Base-by-base conservation (phyloP, 805 yeast species). In the Wickerhamomyces chambardii region DNA sequence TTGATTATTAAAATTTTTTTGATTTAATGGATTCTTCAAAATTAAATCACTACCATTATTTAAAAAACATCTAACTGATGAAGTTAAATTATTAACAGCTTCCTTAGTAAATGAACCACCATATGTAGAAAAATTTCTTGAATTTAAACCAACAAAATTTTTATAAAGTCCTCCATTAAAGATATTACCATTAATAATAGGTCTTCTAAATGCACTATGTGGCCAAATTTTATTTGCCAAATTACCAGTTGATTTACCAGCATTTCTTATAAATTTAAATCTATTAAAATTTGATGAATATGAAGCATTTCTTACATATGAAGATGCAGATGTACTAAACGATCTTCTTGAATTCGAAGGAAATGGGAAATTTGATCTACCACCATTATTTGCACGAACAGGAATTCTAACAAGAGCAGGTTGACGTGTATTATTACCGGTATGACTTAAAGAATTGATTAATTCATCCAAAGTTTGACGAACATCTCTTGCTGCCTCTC, bases 31-130 rank as follows among this genome's bases (percentile, higher is more conserved):
- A 40, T 32, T 32, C 31, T 36, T 35, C n/a, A 54, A 41, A 8
- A 49, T 29, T 4, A 51, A 41, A 30, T 57, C 56, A 29, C 55
- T 53, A 29, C 55, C 47, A 27, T 44, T 61, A 52, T 51, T 61
- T 45, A 46, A 55, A 33, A 49, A 55, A 37, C 52, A 64, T 46
- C 71, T 58, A 16, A 67, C 31, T 6, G 73, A 74, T 22, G 70
- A 54, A 1, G 82, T 73, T 53, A 80, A 59, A 47, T 69, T 75
- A 40, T 62, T 61, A 19, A 74, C 78, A 37, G 79, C 84, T 44
- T 77, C 78, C 36, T 68, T 70, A 3, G 78, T 59, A 12, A 55
- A 47, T 24, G 27, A 24, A 5, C 54, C 52, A 7, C 66, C 62
- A 40, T 51, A 61, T 1, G 64, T 56, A 10, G 64, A 56, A 36